phyloP scores from a whole-genome alignment of 2,329 filamentous ascomycete genomes.

The Lecanicillium sp. region DNA sequence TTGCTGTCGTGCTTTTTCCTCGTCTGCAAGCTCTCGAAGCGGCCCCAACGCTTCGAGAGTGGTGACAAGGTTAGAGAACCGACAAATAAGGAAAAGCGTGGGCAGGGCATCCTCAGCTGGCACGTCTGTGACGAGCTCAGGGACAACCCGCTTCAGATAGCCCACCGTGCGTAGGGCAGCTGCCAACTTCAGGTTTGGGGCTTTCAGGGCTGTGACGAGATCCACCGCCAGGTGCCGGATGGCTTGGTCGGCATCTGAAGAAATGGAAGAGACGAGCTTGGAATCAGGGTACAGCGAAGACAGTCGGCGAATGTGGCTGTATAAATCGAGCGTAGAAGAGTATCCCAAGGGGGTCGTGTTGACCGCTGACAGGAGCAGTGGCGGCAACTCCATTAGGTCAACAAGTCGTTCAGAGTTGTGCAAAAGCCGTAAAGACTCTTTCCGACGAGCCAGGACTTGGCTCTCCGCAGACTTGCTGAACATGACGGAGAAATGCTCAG shows the following conservation, averaged over 20 bases:
- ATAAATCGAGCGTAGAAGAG: slow-evolving; percentile 80
- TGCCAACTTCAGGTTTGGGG: slow-evolving; percentile 76
- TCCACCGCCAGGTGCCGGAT: slow-evolving; percentile 86
- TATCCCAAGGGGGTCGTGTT: slow-evolving; percentile 63
- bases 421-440: slow-evolving; percentile 71
- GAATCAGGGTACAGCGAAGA: slow-evolving; percentile 77
- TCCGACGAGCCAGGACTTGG: slow-evolving; percentile 63
- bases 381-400: slow-evolving; percentile 85
- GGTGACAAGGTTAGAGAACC: slow-evolving; percentile 68
- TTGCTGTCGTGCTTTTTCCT: slow-evolving; percentile 55
- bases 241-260: slow-evolving; percentile 70
- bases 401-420: slow-evolving; percentile 84
- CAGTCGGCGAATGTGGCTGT: slow-evolving; percentile 86
- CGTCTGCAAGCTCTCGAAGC: slow-evolving; percentile 79
- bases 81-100: slow-evolving; percentile 79
- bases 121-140: slow-evolving; percentile 50
- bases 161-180: slow-evolving; percentile 85
- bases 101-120: slow-evolving; percentile 61
- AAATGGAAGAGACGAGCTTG: slow-evolving; percentile 63
- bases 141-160: slow-evolving; percentile 80
- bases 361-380: slow-evolving; percentile 74
- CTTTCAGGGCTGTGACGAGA: slow-evolving; percentile 69
- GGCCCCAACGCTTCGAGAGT: slow-evolving; percentile 81
- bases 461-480: slow-evolving; percentile 70
- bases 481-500: slow-evolving; percentile 71